phyloP scores from a whole-genome alignment of 1,284 basidiomycete genomes.

The Papiliotrema flavescens region DNA sequence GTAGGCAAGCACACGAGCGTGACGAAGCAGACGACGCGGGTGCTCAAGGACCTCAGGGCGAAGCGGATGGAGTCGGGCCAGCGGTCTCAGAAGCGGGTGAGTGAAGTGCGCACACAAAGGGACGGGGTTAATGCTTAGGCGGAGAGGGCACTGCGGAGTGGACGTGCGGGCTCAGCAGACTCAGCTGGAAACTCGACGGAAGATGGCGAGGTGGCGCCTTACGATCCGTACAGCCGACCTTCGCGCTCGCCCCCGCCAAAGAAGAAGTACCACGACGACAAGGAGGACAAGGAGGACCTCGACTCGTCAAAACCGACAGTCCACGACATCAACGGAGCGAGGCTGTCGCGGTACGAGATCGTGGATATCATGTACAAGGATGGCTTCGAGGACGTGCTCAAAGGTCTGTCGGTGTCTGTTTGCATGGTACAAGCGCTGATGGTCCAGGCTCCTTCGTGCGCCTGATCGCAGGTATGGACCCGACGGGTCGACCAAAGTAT shows the following conservation, averaged over 20 bases:
- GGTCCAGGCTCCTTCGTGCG: slow-evolving; percentile 71
- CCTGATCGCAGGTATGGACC: slow-evolving; percentile 62
- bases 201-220: slow-evolving; percentile 68
- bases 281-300: slow-evolving; percentile 59
- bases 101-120: not conserved
- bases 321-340: slow-evolving; percentile 65
- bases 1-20: slow-evolving; percentile 71
- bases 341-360: slow-evolving; percentile 72
- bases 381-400: slow-evolving; percentile 27
- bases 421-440: not conserved
- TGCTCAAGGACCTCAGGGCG: slow-evolving; percentile 77
- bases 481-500: slow-evolving; percentile 63
- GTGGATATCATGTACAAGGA: slow-evolving; percentile 51
- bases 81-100: slow-evolving; percentile 30
- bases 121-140: slow-evolving; percentile 12
- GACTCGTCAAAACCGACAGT: slow-evolving; percentile 62
- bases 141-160: slow-evolving; percentile 43
- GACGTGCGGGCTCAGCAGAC: slow-evolving; percentile 51
- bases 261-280: slow-evolving; percentile 56
- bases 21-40: slow-evolving; percentile 75
- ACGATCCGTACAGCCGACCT: slow-evolving; percentile 56
- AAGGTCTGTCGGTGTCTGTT: slow-evolving; percentile 13
- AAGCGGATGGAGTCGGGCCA: slow-evolving; percentile 62
- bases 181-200: slow-evolving; percentile 37
- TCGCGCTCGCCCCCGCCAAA: slow-evolving; percentile 39